Evolutionary conservation across 1,284 basidiomycete genomes (phyloP), one percentile per base, ranked within the genome.

Genomic region (Pascua sp.): DNA sequence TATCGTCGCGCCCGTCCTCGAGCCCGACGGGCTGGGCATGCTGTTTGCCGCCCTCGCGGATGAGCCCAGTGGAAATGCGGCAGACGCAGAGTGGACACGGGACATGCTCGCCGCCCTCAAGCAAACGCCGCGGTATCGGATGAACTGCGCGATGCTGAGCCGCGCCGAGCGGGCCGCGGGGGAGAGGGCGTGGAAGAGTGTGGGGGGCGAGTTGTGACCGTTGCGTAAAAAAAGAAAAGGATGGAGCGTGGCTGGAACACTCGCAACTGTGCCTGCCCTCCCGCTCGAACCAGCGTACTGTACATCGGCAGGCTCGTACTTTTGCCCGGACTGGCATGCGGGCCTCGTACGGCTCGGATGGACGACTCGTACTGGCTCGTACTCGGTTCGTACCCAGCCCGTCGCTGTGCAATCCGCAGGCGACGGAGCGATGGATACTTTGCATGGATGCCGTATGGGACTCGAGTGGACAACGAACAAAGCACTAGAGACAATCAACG

Each of bases 11-110:
- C 52, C 59, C 8, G 62, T 73, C 4, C 60, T 77, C 11, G 74
- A 76, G 49, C 75, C 75, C 0, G 75, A 77, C 55, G 60, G 58
- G 11, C 57, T 76, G 8, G 74, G 66, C 1, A 18, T 64, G 39
- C 51, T 76, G 10, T 58, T 72, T 7, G 10, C 60, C 1, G 61
- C 65, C 1, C 46, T 72, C 16, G 45, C 16, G 3, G 43, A 13
- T 0, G 49, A 18, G 49, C 46, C 17, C 32, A 41, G 15, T 36
- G 17, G 47, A n/a, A n/a, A n/a, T n/a, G n/a, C n/a, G n/a, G 24
- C 15, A 48, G 37, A 32, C 39, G 17, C 39, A 17, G 37, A 11
- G 11, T 61, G 55, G 53, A 36, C 47, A 1, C 57, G 42, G 36
- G 48, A 47, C 38, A 50, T 73, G 5, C 43, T 75, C 40, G 15